These are phyloP conservation scores for Ballota nigra DNA, from an alignment of 257 asterid genomes.

Conservation along the genomic window DNA sequence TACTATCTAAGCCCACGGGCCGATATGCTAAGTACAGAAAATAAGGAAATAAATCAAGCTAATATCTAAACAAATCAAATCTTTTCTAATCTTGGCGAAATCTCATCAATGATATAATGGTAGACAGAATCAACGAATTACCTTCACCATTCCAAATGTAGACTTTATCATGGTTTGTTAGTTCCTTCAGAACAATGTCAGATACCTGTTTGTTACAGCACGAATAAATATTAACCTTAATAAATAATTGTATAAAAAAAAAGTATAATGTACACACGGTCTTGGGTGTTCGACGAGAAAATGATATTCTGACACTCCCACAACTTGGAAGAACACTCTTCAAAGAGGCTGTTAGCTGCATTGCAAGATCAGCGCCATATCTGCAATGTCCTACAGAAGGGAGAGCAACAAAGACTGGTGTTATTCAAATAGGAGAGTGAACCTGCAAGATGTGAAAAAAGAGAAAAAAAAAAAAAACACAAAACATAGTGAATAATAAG, in stretches of 20 bases:
- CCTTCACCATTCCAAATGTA: conserved; percentile 85
- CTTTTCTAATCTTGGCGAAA: too few relatives aligned
- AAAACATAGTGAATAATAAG: background rate
- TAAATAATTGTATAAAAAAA: conserved; percentile 15
- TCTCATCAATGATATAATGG: background rate
- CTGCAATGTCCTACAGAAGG: conserved; percentile 63
- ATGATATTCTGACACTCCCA: conserved; percentile 79
- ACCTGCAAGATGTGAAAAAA: background rate
- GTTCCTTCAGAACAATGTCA: conserved; percentile 47
- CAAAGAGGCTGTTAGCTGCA: conserved; percentile 59
- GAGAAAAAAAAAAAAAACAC: conserved; percentile 4
- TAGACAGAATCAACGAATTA: conserved; percentile 28
- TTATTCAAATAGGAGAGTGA: background rate
- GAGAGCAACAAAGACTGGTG: background rate
- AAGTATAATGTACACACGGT: conserved; percentile 41
- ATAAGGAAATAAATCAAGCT: too few relatives aligned
- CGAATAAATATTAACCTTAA: conserved; percentile 24
- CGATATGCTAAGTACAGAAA: too few relatives aligned
- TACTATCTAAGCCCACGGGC: too few relatives aligned
- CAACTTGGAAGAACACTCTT: conserved; percentile 64
- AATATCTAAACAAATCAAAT: too few relatives aligned
- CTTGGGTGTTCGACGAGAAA: conserved; percentile 88
- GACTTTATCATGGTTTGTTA: conserved; percentile 60
- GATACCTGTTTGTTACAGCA: conserved; percentile 55
- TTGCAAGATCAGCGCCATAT: conserved; percentile 75